These are phyloP conservation scores for Clitopilus hobsonii DNA, from an alignment of 768 basidiomycete genomes.

Conservation along the genomic window DNA sequence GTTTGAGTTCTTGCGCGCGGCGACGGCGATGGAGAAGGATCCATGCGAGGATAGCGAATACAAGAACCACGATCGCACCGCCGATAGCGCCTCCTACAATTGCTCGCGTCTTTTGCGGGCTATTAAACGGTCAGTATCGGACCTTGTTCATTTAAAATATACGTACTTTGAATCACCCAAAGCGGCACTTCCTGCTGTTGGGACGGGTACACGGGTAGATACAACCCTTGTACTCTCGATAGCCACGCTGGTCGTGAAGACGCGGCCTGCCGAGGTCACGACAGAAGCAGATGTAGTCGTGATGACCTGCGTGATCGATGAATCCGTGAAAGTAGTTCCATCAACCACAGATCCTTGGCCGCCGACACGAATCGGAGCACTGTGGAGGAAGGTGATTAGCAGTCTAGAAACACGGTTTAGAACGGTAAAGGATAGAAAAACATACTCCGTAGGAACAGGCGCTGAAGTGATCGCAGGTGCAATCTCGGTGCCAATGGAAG, in stretches of 20 bases:
- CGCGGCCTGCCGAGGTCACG: conserved; percentile 3
- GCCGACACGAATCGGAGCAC: neutral
- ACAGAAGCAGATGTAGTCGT: conserved; percentile 3
- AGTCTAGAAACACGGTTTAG: neutral
- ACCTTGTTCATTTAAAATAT: no score
- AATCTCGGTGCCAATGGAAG: no score
- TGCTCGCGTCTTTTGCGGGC: conserved; percentile 8
- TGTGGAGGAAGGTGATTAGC: neutral
- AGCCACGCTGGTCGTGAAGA: conserved; percentile 3
- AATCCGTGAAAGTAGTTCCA: neutral
- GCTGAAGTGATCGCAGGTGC: neutral
- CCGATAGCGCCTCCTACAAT: conserved; percentile 13
- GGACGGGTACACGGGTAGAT: conserved; percentile 5
- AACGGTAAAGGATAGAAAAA: no score
- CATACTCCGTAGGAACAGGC: neutral
- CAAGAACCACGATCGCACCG: conserved; percentile 12
- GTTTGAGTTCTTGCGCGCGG: conserved; percentile 6
- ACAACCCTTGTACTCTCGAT: conserved; percentile 6
- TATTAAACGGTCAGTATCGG: neutral
- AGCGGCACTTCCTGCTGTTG: neutral
- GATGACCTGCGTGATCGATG: conserved; percentile 3
- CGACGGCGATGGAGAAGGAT: conserved; percentile 13
- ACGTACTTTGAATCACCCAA: conserved; percentile 6
- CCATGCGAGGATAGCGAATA: conserved; percentile 8
- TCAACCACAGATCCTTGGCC: neutral